Base-by-base conservation (phyloP, 345 rosid genomes). In the Acer yangbiense region DNA sequence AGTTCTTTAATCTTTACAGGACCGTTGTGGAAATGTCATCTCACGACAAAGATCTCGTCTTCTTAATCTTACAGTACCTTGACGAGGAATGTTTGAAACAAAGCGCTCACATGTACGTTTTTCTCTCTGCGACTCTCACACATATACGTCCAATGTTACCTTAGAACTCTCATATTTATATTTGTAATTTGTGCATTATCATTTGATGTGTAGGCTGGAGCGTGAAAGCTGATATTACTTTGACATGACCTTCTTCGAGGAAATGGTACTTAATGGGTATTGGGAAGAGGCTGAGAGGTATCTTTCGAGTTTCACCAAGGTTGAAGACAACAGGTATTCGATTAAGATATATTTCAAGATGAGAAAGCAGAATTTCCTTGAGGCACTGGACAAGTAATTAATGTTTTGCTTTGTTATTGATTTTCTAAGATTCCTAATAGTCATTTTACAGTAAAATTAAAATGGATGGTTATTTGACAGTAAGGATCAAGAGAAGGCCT, bases 11-110 rank as follows among this genome's bases (percentile, higher is more conserved):
- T n/a, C 4, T 77, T 39, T 63, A 68, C 39, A 74, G 46, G 46
- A 44, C 58, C 72, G 65, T 25, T 2, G 6, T 10, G 41, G 25
- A 76, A 68, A 84, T 82, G 87, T 70, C 85, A 62, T 14, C 79
- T 81, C 87, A 79, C 16, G 43, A 32, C 58, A 76, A 50, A 68
- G 87, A 85, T 35, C 82, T 83, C 9, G 78, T 83, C 71, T 81
- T 82, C 73, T 58, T 86, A 55, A 80, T 85, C 77, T 77, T 86
- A 65, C 91, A 85, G 86, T 85, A 74, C 79, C 65, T 85, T 8
- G 62, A 83, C 21, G 88, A 86, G 65, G 85, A 83, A 76, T 84
- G 85, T 44, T 80, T 83, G 69, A 74, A 72, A 72, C 85, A 69
- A 67, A 64, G 87, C 54, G 88, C 87, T 74, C 82, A 54, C 66